These are phyloP conservation scores for Alternaria ethzedia DNA, from an alignment of 2,329 filamentous ascomycete species.

Conservation along the genomic window DNA sequence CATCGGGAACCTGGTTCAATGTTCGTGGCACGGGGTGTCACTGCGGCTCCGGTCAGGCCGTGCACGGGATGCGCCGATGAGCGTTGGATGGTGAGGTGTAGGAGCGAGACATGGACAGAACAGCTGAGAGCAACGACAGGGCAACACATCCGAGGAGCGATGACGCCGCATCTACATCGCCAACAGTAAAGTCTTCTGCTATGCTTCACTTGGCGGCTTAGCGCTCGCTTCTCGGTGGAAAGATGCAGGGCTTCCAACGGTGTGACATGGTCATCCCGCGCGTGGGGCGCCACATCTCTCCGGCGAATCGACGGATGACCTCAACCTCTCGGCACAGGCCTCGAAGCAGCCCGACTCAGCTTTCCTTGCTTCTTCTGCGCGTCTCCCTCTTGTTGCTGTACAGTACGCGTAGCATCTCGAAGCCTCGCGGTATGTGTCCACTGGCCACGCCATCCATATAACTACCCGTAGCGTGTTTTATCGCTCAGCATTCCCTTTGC, in stretches of 20 bases:
- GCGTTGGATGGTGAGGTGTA: background rate
- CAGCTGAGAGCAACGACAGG: background rate
- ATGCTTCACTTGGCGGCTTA: conserved; percentile 26
- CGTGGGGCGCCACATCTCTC: conserved; percentile 1
- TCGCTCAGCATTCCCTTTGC: conserved; percentile 11
- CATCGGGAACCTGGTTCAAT: conserved; percentile 14
- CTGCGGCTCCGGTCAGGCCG: conserved; percentile 11
- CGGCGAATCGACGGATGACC: conserved; percentile 28
- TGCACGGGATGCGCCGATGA: conserved; percentile 8
- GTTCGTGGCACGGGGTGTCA: conserved; percentile 19
- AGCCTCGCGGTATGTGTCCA: background rate
- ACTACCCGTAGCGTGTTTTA: conserved; percentile 4
- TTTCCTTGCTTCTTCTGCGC: conserved; percentile 10
- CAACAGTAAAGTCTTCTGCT: conserved; percentile 9
- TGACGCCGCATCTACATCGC: conserved; percentile 20
- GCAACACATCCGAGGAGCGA: conserved; percentile 9
- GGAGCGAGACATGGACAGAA: conserved; percentile 6
- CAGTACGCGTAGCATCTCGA: background rate
- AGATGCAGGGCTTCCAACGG: conserved; percentile 1
- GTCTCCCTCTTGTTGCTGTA: conserved; percentile 1
- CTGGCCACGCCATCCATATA: background rate
- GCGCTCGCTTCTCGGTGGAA: conserved; percentile 15
- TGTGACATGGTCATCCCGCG: conserved; percentile 30
- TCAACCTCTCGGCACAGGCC: conserved; percentile 29
- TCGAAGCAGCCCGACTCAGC: conserved; percentile 16